Percentiles rank a stretch among this genome's conserved stretches.
phyloP scores from a whole-genome alignment of 495 filamentous ascomycete genomes.

The Melanomma pulvis-pyrius region DNA sequence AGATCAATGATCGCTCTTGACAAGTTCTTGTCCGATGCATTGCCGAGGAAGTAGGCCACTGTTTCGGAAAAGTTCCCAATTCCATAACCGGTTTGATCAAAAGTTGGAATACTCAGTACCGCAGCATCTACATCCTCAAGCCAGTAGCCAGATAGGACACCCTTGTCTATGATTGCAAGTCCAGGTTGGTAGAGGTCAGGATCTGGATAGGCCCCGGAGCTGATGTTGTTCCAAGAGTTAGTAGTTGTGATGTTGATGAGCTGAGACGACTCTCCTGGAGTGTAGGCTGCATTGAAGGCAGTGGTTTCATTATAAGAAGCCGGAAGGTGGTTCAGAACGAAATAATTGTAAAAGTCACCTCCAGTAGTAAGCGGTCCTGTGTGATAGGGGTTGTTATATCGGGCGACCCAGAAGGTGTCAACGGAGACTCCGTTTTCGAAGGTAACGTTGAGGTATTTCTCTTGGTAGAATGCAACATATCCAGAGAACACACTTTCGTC shows the following conservation, averaged over 20 bases:
- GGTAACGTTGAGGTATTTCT: slow-evolving; percentile 48
- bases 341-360: slow-evolving; percentile 46
- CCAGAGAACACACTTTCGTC: slow-evolving; percentile 43
- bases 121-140: slow-evolving; percentile 44
- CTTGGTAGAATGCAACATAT: slow-evolving; percentile 52
- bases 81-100: slow-evolving; percentile 44
- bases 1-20: slow-evolving; percentile 36
- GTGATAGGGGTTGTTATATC: slow-evolving; percentile 44
- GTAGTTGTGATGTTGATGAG: not conserved
- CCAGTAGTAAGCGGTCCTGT: slow-evolving; percentile 53
- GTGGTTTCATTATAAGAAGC: not conserved
- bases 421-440: slow-evolving; percentile 48
- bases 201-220: slow-evolving; percentile 22
- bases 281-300: not conserved
- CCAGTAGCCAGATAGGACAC: slow-evolving; percentile 48
- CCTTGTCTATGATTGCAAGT: slow-evolving; percentile 1
- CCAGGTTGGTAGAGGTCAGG: slow-evolving; percentile 16
- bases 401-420: slow-evolving; percentile 43
- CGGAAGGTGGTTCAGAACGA: slow-evolving; percentile 23
- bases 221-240: slow-evolving; percentile 14
- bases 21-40: slow-evolving; percentile 44
- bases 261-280: not conserved
- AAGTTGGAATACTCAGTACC: slow-evolving; percentile 57
- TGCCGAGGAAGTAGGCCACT: slow-evolving; percentile 49
- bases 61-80: slow-evolving; percentile 45